A percentile compares a stretch with the other conserved stretches of the same genome.
These are phyloP conservation scores for Penicillium brevicompactum DNA, from an alignment of 2,329 filamentous ascomycete genomes.

Conservation along the genomic window DNA sequence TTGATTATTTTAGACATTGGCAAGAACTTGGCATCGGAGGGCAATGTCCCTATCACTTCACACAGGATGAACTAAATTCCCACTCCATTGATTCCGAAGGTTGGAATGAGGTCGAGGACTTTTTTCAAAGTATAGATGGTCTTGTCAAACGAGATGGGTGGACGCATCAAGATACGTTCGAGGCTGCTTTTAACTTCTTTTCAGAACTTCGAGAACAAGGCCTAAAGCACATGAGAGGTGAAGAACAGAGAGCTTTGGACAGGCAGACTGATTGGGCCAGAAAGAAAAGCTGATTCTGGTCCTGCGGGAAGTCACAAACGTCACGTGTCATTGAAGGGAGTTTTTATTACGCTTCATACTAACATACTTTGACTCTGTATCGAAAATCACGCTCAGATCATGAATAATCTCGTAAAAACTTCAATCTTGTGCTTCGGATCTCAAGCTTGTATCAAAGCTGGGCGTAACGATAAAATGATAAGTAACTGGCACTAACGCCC, in stretches of 20 bases:
- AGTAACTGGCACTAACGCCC: too few relatives aligned
- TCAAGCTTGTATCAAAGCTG: too few relatives aligned
- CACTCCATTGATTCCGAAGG: constrained; percentile 23
- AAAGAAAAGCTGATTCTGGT: constrained; percentile 5
- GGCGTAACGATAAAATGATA: too few relatives aligned
- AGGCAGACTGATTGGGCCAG: constrained; percentile 32
- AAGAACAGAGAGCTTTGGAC: constrained; percentile 36
- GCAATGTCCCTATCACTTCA: constrained; percentile 27
- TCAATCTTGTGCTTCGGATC: too few relatives aligned
- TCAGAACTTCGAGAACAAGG: constrained; percentile 36
- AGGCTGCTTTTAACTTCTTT: constrained; percentile 39
- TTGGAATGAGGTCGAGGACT: constrained; percentile 33
- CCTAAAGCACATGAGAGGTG: constrained; percentile 31
- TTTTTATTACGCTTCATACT: too few relatives aligned
- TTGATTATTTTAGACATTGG: constrained; percentile 19
- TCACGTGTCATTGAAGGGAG: too few relatives aligned
- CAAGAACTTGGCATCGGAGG: constrained; percentile 18
- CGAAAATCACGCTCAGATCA: too few relatives aligned
- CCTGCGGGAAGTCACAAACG: too few relatives aligned
- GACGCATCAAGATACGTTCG: constrained; percentile 38
- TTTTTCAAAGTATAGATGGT: constrained; percentile 36
- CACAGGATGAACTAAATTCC: constrained; percentile 19
- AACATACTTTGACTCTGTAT: too few relatives aligned
- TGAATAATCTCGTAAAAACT: too few relatives aligned
- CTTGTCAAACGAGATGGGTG: constrained; percentile 43